Percentiles rank a stretch among this genome's conserved stretches.
Conservation (phyloP, 495 filamentous ascomycete species). For the Hyphodiscus hymeniophilus region DNA sequence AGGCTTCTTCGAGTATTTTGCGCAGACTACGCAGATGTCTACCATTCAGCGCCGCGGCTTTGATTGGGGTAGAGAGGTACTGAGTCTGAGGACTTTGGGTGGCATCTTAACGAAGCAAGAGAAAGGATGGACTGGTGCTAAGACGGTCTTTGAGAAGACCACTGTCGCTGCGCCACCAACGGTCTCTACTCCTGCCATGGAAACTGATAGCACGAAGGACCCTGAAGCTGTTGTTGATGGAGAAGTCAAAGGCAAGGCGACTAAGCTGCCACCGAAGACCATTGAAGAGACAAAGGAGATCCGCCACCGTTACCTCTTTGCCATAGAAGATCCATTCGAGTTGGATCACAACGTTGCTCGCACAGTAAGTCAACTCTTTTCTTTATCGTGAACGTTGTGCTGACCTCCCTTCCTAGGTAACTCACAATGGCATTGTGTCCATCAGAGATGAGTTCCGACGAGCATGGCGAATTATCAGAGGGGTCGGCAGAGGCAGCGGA, state of each 20-base stretch:
- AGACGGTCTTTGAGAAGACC: conserved; percentile 34
- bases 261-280: conserved; percentile 19
- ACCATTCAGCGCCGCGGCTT: conserved; percentile 43
- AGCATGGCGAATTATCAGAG: conserved; percentile 54
- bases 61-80: conserved; percentile 59
- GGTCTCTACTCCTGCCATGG: not conserved
- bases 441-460: conserved; percentile 76
- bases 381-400: too few relatives aligned
- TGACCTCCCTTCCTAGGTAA: conserved; percentile 19
- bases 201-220: not conserved
- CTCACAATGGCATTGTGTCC: conserved; percentile 60
- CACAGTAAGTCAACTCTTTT: conserved; percentile 41
- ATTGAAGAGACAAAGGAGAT: conserved; percentile 46
- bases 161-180: conserved; percentile 11
- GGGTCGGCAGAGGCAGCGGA: conserved; percentile 8
- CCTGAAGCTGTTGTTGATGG: not conserved
- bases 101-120: conserved; percentile 59
- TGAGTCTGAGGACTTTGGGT: conserved; percentile 62
- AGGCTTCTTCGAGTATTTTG: conserved; percentile 79
- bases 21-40: conserved; percentile 38
- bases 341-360: conserved; percentile 72
- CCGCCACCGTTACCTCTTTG: conserved; percentile 70
- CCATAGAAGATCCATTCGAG: conserved; percentile 86
- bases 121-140: conserved; percentile 73
- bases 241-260: conserved; percentile 3